Percentiles rank a stretch among this genome's conserved stretches.
Conservation (phyloP, 2,329 filamentous ascomycete genomes). For the Neonectria hederae region DNA sequence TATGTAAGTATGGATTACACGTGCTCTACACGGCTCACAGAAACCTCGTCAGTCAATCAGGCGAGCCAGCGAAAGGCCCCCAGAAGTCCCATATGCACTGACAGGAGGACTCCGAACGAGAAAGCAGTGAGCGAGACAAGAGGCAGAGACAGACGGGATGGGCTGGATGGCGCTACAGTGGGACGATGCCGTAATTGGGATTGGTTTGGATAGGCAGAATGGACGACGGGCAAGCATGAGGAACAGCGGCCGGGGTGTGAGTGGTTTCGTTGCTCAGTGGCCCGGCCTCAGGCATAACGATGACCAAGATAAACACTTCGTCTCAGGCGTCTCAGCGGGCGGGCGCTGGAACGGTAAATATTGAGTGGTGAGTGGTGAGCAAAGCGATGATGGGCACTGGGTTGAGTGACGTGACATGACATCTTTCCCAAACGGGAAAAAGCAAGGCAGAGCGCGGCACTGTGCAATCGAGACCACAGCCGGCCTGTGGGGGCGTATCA, state of each 20-base stretch:
- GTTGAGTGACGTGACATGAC: conserved; percentile 34
- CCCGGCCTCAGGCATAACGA: conserved; percentile 2
- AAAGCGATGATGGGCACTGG: conserved; percentile 25
- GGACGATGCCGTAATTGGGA: conserved; percentile 36
- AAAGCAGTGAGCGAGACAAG: conserved; percentile 5
- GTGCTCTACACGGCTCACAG: neutral
- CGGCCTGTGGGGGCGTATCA: neutral
- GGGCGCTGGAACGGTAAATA: conserved; percentile 6
- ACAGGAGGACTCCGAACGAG: conserved; percentile 7
- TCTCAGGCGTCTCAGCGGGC: conserved; percentile 24
- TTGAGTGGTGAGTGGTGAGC: conserved; percentile 16
- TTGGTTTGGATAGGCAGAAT: conserved; percentile 5
- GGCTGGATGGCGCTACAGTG: conserved; percentile 40
- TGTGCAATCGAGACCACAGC: conserved; percentile 22
- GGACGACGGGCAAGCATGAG: conserved; percentile 30
- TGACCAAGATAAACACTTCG: conserved; percentile 21
- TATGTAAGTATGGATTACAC: neutral
- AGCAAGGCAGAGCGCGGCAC: conserved; percentile 23
- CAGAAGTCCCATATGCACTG: conserved; percentile 4
- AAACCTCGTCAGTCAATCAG: neutral
- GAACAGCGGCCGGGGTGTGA: conserved; percentile 19
- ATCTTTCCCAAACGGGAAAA: conserved; percentile 31
- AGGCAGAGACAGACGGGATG: conserved; percentile 6
- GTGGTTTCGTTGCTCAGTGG: conserved; percentile 13
- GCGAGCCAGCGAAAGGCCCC: conserved; percentile 14